A percentile compares a stretch with the other conserved stretches of the same genome.
Conservation (phyloP, 139 green algal genomes). For the Eudorina sp. region DNA sequence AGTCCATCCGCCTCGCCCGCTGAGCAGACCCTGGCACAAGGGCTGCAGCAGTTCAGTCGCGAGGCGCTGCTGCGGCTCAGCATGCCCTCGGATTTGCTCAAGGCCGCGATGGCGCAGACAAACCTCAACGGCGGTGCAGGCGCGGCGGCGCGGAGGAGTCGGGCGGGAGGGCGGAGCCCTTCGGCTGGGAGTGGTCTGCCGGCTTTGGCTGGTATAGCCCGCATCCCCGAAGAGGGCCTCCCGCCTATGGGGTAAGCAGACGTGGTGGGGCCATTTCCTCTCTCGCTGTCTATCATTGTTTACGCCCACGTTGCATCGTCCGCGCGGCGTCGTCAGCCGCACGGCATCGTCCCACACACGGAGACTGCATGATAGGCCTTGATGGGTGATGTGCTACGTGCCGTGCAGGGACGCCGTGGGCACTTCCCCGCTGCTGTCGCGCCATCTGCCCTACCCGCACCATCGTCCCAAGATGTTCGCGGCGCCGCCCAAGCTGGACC, state of each 20-base stretch:
- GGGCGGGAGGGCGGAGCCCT: neutral
- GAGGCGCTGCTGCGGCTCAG: constrained; percentile 49
- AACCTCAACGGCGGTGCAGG: neutral
- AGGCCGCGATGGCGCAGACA: neutral
- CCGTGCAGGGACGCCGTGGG: neutral
- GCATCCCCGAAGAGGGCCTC: constrained; percentile 26
- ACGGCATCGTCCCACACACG: too few species aligned
- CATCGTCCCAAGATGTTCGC: neutral
- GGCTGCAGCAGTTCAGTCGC: constrained; percentile 44
- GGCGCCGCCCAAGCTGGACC: constrained; percentile 35
- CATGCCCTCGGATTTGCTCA: constrained; percentile 34
- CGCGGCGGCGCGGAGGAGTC: neutral
- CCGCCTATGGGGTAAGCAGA: neutral
- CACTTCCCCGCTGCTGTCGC: neutral
- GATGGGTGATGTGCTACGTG: too few species aligned
- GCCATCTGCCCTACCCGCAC: neutral
- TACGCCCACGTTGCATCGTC: too few species aligned
- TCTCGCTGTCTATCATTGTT: too few species aligned
- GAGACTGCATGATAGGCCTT: too few species aligned
- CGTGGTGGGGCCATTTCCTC: too few species aligned
- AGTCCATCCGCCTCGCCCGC: neutral
- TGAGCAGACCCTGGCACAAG: constrained; percentile 12
- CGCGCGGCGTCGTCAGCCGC: too few species aligned
- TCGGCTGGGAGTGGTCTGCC: neutral
- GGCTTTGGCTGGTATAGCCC: neutral